Evolutionary conservation across 2,329 filamentous ascomycete genomes (phyloP), one percentile per base, ranked within the genome.

Genomic region (Botrytis hyacinthi): DNA sequence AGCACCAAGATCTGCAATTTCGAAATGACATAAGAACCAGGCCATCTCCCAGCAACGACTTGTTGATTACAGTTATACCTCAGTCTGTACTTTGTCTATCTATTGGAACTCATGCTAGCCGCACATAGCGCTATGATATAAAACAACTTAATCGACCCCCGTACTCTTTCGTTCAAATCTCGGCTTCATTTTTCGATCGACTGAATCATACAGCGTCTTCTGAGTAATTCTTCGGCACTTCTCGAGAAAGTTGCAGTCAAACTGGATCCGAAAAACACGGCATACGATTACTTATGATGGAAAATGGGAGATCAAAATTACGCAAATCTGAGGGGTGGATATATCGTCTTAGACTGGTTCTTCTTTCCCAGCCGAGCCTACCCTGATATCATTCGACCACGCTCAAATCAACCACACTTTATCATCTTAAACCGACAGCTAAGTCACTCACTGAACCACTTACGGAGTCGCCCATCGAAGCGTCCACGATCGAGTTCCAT

Each of bases 401-500:
- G 12, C 5, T 18, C 51, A 18, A 54, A 29, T 54, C 48, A 14
- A 51, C 48, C 48, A 1, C 48, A 14, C 10, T 51, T 35, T 32
- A 3, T 59, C 4, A 10, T 37, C 1, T 37, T 12, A 32, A 35
- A 26, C 22, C 59, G 1, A 18, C 26, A 2, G 16, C 18, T 5
- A 0, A 4, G 20, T 44, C 16, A 44, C 26, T 63, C 40, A 12
- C n/a, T 18, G 16, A 32, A 63, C n/a, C 26, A 29, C 14, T 44
- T n/a, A 7, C 18, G 18, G 26, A 44, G 26, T 12, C 18, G 10
- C 16, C 40, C 8, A 44, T 44, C 40, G 26, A 63, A 20, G 20
- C 16, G 12, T 20, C n/a, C 32, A 74, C 73, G 60, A 44, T 74
- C 22, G 54, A 66, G 70, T 73, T 57, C 5, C 72, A 73, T 12